Percentiles rank a stretch among this genome's conserved stretches.
phyloP scores from a whole-genome alignment of 2,329 filamentous ascomycete genomes.

The Fusarium brachygibbosum region DNA sequence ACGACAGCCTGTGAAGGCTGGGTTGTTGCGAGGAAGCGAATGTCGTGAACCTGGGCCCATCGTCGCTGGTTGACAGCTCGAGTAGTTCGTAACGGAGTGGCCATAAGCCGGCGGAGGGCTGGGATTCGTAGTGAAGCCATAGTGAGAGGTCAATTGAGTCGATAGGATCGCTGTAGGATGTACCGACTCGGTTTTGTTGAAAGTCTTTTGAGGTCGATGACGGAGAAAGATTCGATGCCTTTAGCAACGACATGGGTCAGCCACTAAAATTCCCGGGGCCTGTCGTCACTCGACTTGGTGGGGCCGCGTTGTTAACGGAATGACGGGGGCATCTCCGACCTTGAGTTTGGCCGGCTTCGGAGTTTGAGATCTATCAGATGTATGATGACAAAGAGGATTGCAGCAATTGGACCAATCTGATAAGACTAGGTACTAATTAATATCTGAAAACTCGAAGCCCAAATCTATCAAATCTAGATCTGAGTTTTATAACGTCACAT shows the following conservation, averaged over 20 bases:
- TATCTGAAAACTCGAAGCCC: constrained; percentile 12
- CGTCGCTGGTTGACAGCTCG: constrained; percentile 73
- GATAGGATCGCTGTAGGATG: constrained; percentile 2
- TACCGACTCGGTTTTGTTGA: constrained; percentile 15
- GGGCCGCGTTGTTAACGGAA: constrained; percentile 25
- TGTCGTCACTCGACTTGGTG: constrained; percentile 46
- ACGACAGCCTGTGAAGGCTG: constrained; percentile 75
- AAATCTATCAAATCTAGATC: background rate
- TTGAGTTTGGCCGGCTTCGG: constrained; percentile 46
- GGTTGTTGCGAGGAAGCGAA: constrained; percentile 89
- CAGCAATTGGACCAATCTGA: constrained; percentile 44
- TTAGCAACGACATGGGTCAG: constrained; percentile 20
- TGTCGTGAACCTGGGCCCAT: constrained; percentile 93
- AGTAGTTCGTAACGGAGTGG: constrained; percentile 51
- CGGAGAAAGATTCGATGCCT: constrained; percentile 26
- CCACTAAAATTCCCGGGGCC: constrained; percentile 32
- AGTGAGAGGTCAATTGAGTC: constrained; percentile 15
- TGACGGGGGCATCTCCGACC: constrained; percentile 23
- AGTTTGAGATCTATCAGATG: constrained; percentile 17
- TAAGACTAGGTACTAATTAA: constrained; percentile 21
- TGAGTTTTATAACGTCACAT: constrained; percentile 3
- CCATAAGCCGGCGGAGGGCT: constrained; percentile 62
- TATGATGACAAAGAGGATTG: constrained; percentile 46
- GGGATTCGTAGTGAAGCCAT: constrained; percentile 66
- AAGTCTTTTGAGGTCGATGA: constrained; percentile 11